phyloP scores from a whole-genome alignment of 192 early-diverging fungal genomes.

The Coemansia biformis region DNA sequence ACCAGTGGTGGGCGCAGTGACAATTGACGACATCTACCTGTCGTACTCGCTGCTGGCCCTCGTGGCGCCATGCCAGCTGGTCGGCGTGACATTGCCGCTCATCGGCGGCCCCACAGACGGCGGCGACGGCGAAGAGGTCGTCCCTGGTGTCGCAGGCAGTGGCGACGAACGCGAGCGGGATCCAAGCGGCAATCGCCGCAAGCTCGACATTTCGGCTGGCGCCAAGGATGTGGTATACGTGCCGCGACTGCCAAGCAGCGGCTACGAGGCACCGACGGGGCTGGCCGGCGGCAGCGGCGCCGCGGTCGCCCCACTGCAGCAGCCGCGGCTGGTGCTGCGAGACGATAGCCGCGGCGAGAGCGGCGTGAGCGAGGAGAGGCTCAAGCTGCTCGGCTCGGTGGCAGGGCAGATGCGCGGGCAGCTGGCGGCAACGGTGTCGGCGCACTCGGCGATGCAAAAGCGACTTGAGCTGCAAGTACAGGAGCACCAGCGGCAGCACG shows the following conservation, averaged over 20 bases:
- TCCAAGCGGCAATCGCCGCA: conserved; percentile 10
- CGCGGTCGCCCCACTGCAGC: conserved; percentile 10
- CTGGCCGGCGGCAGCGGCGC: conserved; percentile 2
- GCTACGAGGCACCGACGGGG: conserved; percentile 22
- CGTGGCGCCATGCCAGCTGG: conserved; percentile 53
- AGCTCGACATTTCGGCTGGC: conserved; percentile 19
- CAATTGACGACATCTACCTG: conserved; percentile 62
- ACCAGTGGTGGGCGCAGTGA: conserved; percentile 55
- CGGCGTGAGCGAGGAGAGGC: conserved; percentile 26
- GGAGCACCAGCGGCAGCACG: conserved; percentile 46
- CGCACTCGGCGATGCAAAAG: conserved; percentile 39
- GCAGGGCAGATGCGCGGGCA: conserved; percentile 48
- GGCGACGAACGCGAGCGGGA: conserved; percentile 1
- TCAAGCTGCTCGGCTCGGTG: conserved; percentile 36
- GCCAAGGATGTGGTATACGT: conserved; percentile 45
- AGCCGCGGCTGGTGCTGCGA: conserved; percentile 40
- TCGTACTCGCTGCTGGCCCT: conserved; percentile 65
- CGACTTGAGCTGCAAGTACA: conserved; percentile 40
- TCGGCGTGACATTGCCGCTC: conserved; percentile 52
- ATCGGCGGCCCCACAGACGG: conserved; percentile 1
- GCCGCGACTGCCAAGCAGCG: conserved; percentile 29
- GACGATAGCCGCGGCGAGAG: conserved; percentile 19
- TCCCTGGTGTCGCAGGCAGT: too few species aligned
- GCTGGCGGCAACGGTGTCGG: conserved; percentile 34
- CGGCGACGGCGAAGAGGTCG: neutral